Conservation (phyloP, 1,139 yeast species). For the Blastobotrys petasosporus region DNA sequence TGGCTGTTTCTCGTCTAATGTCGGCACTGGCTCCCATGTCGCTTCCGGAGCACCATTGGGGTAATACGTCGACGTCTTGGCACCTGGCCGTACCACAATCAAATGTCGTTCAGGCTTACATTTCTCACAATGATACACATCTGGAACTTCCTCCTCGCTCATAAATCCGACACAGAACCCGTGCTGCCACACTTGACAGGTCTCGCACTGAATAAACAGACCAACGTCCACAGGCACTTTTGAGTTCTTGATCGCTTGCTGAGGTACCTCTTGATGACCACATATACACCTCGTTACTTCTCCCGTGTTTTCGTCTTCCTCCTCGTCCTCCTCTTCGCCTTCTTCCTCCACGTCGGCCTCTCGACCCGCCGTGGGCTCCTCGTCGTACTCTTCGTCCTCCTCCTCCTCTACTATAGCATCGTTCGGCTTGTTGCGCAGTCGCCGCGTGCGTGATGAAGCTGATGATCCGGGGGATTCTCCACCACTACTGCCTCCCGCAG, state of each 20-base stretch:
- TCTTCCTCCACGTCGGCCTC: conserved; percentile 10
- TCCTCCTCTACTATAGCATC: not conserved
- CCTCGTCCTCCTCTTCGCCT: conserved; percentile 13
- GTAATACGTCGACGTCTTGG: conserved; percentile 39
- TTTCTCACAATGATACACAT: conserved; percentile 86
- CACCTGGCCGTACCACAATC: conserved; percentile 45
- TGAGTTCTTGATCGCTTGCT: conserved; percentile 32
- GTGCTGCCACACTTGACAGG: conserved; percentile 95
- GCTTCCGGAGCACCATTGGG: conserved; percentile 26
- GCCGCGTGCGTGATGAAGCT: conserved; percentile 1
- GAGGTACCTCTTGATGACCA: conserved; percentile 62
- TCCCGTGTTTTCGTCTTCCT: conserved; percentile 34
- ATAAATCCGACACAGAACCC: conserved; percentile 88
- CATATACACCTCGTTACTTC: conserved; percentile 90
- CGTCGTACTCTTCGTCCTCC: conserved; percentile 1
- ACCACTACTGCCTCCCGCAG: too few species aligned
- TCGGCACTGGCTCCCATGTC: conserved; percentile 2
- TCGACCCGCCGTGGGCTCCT: not conserved
- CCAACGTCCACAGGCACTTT: conserved; percentile 61
- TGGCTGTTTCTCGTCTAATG: conserved; percentile 16
- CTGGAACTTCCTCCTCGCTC: conserved; percentile 73
- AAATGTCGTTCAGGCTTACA: conserved; percentile 82
- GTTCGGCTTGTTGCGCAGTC: conserved; percentile 1
- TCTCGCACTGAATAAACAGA: conserved; percentile 81
- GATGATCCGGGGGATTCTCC: not conserved